Evolutionary conservation across 257 asterid genomes (phyloP).

Genomic region (Mitragyna speciosa): DNA sequence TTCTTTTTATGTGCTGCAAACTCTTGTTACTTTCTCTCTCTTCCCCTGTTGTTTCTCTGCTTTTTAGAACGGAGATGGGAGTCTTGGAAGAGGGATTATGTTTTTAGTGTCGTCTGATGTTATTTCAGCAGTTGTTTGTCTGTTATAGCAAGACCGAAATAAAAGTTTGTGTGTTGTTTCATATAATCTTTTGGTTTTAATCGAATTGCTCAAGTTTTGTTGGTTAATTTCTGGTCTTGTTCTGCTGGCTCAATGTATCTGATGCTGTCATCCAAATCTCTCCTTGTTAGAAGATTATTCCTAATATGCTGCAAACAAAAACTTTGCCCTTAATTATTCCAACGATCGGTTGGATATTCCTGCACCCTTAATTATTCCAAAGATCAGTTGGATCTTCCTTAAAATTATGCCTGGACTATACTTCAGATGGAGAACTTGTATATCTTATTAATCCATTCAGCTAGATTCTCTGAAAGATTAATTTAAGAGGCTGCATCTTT

Average conservation of each 20-base stretch:
- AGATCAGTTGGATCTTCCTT: background rate
- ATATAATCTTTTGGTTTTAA: background rate
- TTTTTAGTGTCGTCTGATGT: background rate
- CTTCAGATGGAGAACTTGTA: background rate
- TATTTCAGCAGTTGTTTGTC: background rate
- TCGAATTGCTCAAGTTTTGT: background rate
- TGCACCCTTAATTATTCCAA: background rate
- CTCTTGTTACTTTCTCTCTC: background rate
- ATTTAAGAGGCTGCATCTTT: background rate
- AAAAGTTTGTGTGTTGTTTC: background rate
- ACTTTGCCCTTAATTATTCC: background rate
- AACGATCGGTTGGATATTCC: background rate
- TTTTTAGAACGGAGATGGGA: conserved; percentile 14
- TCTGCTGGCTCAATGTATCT: no score
- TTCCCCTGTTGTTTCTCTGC: conserved; percentile 5
- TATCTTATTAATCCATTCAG: no score
- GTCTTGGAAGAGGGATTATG: conserved; percentile 1
- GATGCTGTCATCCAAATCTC: background rate
- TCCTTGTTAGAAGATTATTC: background rate
- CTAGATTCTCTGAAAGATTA: background rate
- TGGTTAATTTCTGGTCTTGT: background rate
- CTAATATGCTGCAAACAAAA: background rate
- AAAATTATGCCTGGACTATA: background rate
- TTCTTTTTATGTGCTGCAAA: conserved; percentile 20
- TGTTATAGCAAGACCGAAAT: background rate